Conservation (phyloP, 164 flowering plant species). For the Stephania cephalantha region DNA sequence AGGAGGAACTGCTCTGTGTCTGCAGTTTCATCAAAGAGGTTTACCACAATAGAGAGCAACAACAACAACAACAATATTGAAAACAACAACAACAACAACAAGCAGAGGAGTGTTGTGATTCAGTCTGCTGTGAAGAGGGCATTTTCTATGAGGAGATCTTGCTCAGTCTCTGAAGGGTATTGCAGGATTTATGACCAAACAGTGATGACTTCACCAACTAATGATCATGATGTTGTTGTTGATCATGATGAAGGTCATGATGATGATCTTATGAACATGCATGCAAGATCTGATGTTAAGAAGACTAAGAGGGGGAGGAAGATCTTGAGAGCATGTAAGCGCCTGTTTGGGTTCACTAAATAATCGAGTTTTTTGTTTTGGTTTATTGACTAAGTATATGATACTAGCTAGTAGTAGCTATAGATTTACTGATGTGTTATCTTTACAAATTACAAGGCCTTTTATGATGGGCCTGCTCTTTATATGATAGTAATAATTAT, state of each 20-base stretch:
- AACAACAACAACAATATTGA: not conserved
- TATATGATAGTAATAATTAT: not conserved
- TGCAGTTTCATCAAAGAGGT: constrained; percentile 18
- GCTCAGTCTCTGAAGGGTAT: constrained; percentile 51
- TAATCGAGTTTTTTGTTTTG: no score
- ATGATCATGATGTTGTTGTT: constrained; percentile 7
- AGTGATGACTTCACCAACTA: constrained; percentile 18
- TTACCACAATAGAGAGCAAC: constrained; percentile 14
- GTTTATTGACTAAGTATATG: no score
- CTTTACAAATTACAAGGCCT: not conserved
- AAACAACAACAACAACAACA: constrained; percentile 11
- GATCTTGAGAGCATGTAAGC: constrained; percentile 51
- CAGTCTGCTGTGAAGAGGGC: constrained; percentile 35
- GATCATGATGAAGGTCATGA: no score
- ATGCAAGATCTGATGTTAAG: constrained; percentile 27
- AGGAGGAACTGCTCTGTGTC: constrained; percentile 37
- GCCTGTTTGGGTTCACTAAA: constrained; percentile 31
- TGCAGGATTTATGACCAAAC: constrained; percentile 58
- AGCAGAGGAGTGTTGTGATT: constrained; percentile 3
- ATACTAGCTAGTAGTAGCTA: not conserved
- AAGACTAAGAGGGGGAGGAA: constrained; percentile 30
- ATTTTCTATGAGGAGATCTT: constrained; percentile 53
- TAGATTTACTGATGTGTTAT: not conserved
- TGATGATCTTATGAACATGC: constrained; percentile 6
- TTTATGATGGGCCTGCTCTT: not conserved